These are phyloP conservation scores for Nidularia pulvinata DNA, from an alignment of 768 basidiomycete genomes.

Conservation along the genomic window DNA sequence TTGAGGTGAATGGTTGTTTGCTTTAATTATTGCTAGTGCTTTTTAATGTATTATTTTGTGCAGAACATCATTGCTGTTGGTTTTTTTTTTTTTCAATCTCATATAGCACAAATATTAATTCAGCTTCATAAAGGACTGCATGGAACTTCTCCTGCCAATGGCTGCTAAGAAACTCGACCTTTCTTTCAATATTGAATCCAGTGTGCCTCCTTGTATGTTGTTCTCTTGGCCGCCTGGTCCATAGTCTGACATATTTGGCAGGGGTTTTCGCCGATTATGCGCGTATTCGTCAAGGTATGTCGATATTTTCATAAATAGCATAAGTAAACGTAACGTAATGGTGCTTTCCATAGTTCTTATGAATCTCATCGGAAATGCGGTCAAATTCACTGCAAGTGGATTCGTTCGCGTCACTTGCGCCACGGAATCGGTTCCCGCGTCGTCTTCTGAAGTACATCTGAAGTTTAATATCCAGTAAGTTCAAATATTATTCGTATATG, in stretches of 20 bases:
- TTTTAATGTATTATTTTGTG: neutral
- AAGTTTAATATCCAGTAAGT: constrained; percentile 68
- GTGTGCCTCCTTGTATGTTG: constrained; percentile 61
- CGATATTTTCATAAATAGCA: neutral
- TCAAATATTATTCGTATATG: neutral
- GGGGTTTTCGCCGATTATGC: constrained; percentile 78
- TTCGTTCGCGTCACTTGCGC: constrained; percentile 64
- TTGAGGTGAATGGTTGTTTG: constrained; percentile 43
- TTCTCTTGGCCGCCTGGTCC: neutral
- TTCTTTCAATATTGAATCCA: constrained; percentile 67
- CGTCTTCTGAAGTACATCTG: constrained; percentile 45
- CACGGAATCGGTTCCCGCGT: constrained; percentile 35
- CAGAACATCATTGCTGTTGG: constrained; percentile 68
- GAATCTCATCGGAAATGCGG: constrained; percentile 78
- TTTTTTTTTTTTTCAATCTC: neutral
- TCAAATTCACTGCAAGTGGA: constrained; percentile 70
- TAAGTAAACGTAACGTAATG: neutral
- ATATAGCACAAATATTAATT: constrained; percentile 2
- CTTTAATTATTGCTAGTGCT: neutral
- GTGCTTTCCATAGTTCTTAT: constrained; percentile 49
- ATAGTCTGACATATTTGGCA: constrained; percentile 12
- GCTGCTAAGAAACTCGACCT: constrained; percentile 75
- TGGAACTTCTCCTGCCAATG: constrained; percentile 76
- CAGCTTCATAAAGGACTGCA: constrained; percentile 52
- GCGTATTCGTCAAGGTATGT: constrained; percentile 67